Evolutionary conservation across 2,329 filamentous ascomycete genomes (phyloP).

Genomic region (Botryosphaeria agaves): DNA sequence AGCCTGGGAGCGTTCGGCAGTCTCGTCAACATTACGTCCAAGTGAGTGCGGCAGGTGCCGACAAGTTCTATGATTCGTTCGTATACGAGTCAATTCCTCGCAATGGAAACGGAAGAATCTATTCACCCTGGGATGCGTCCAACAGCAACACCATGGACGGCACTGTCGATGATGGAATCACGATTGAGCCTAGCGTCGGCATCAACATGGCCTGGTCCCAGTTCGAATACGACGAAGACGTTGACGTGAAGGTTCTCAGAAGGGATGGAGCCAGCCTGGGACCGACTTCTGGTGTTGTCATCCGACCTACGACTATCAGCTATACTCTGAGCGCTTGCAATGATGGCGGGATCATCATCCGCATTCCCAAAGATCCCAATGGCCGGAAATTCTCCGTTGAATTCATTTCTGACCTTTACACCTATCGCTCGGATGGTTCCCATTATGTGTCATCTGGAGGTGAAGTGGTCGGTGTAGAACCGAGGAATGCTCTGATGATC

Average conservation of each 20-base stretch:
- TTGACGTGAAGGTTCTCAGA: conserved; percentile 10
- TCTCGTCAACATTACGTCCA: conserved; percentile 9
- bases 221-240: conserved; percentile 11
- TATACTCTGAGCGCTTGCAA: conserved; percentile 7
- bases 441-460: conserved; percentile 3
- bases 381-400: conserved; percentile 17
- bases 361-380: conserved; percentile 10
- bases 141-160: conserved; percentile 3
- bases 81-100: conserved; percentile 19
- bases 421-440: conserved; percentile 9
- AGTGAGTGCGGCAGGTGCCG: conserved; percentile 4
- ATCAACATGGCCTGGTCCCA: conserved; percentile 21
- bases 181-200: conserved; percentile 14
- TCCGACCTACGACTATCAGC: conserved; percentile 12
- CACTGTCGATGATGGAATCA: conserved; percentile 12
- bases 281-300: conserved; percentile 9
- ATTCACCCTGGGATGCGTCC: conserved; percentile 7
- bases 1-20: conserved; percentile 9
- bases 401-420: conserved; percentile 14
- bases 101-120: conserved; percentile 18
- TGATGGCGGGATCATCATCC: conserved; percentile 9
- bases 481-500: conserved; percentile 13
- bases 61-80: conserved; percentile 15
- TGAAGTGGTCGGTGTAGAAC: conserved; percentile 12
- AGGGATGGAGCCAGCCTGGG: conserved; percentile 6